Evolutionary conservation across 139 green algal genomes (phyloP).

Genomic region (Nannochloris sp.): DNA sequence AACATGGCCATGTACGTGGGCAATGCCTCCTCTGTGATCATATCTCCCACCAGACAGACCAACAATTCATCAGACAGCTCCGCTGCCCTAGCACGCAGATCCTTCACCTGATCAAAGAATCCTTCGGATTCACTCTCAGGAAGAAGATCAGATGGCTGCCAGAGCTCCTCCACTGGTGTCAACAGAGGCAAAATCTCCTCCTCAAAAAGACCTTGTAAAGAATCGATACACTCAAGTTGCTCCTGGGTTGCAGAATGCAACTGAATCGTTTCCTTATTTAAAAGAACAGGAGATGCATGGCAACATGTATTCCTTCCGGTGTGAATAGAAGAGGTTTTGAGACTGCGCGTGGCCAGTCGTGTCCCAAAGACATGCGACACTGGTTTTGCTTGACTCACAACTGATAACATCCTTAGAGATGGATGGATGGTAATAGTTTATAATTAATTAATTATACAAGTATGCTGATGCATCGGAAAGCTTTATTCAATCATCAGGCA

Average conservation of each 20-base stretch:
- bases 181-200: conserved; percentile 23
- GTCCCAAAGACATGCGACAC: too few relatives aligned
- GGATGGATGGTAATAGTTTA: too few relatives aligned
- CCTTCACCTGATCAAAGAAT: conserved; percentile 84
- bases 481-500: too few relatives aligned
- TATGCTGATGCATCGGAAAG: too few relatives aligned
- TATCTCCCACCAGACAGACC: conserved; percentile 80
- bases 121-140: conserved; percentile 59
- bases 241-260: conserved; percentile 8
- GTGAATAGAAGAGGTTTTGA: too few relatives aligned
- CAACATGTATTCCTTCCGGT: too few relatives aligned
- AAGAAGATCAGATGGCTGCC: conserved; percentile 94
- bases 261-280: conserved; percentile 1
- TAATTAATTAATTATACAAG: too few relatives aligned
- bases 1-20: conserved; percentile 99
- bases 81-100: conserved; percentile 68
- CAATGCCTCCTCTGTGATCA: conserved; percentile 89
- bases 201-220: conserved; percentile 6
- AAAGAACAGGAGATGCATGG: not conserved
- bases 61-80: conserved; percentile 89
- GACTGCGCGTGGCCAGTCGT: too few relatives aligned
- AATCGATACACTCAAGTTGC: conserved; percentile 8
- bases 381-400: too few relatives aligned
- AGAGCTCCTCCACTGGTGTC: conserved; percentile 58
- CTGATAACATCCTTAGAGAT: too few relatives aligned